Conservation (phyloP, 2,329 filamentous ascomycete species). For the Scedosporium apiospermum region DNA sequence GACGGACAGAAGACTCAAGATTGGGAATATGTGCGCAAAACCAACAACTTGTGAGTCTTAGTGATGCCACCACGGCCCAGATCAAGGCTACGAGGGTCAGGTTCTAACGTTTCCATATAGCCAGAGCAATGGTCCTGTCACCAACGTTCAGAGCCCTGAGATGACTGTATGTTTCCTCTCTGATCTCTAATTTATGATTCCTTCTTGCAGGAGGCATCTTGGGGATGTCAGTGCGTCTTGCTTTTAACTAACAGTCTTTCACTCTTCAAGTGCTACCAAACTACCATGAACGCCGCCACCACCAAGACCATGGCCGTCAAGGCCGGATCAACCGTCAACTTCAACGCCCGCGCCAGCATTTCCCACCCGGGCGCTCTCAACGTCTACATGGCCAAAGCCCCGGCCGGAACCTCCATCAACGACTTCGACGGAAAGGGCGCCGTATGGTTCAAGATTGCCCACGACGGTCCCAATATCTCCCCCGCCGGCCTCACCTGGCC, state of each 20-base stretch:
- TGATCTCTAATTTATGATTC: not conserved
- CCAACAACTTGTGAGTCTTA: conserved; percentile 27
- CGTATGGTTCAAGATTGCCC: conserved; percentile 35
- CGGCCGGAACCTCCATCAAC: conserved; percentile 19
- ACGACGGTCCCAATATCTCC: conserved; percentile 27
- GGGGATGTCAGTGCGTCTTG: too few species aligned
- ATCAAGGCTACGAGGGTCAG: not conserved
- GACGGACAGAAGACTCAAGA: conserved; percentile 22
- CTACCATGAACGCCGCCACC: conserved; percentile 29
- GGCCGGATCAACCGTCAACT: conserved; percentile 14
- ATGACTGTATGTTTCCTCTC: conserved; percentile 24
- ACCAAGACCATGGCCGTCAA: conserved; percentile 27
- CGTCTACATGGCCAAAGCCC: conserved; percentile 26
- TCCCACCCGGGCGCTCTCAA: conserved; percentile 28
- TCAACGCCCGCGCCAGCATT: conserved; percentile 29
- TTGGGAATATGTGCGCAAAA: conserved; percentile 38
- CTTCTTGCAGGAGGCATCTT: not conserved
- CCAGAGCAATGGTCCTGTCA: conserved; percentile 38
- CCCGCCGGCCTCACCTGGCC: conserved; percentile 28
- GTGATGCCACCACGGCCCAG: not conserved
- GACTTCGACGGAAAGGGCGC: conserved; percentile 26
- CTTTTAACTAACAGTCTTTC: too few species aligned
- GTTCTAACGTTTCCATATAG: conserved; percentile 6
- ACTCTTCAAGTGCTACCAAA: conserved; percentile 31
- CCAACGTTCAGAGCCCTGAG: conserved; percentile 33